phyloP scores from a whole-genome alignment of 1,284 basidiomycete species.

The Heterobasidion occidentale region DNA sequence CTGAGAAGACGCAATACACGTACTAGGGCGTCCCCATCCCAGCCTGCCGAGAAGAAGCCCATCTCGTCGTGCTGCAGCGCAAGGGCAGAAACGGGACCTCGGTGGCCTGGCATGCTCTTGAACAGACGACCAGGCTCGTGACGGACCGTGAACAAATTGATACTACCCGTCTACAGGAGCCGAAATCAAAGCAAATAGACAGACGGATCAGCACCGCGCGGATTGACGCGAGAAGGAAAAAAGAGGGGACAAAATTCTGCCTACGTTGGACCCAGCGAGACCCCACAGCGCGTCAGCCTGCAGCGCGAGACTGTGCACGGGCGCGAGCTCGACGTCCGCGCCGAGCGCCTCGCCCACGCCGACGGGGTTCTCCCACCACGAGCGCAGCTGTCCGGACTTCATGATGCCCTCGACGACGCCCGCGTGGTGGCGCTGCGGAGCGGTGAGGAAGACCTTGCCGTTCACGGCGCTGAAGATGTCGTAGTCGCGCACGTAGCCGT shows the following conservation, averaged over 20 bases:
- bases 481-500: constrained; percentile 91
- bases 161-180: constrained; percentile 60
- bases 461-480: constrained; percentile 88
- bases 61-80: constrained; percentile 77
- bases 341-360: constrained; percentile 18
- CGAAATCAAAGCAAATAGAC: neutral
- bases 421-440: constrained; percentile 84
- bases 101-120: constrained; percentile 70
- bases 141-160: constrained; percentile 88
- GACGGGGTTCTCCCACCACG: constrained; percentile 83
- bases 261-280: constrained; percentile 76
- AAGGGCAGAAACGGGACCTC: constrained; percentile 81
- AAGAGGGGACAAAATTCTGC: constrained; percentile 19
- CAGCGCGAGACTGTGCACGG: constrained; percentile 83
- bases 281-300: constrained; percentile 90
- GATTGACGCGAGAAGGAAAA: neutral
- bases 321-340: constrained; percentile 42
- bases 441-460: constrained; percentile 80
- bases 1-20: constrained; percentile 22
- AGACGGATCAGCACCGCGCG: neutral
- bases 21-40: constrained; percentile 89
- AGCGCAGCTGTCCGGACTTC: constrained; percentile 82
- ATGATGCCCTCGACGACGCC: constrained; percentile 88
- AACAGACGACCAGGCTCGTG: constrained; percentile 84
- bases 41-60: constrained; percentile 84